phyloP scores from a whole-genome alignment of 108 stramenopile genomes.

The Skeletonema tropicum region DNA sequence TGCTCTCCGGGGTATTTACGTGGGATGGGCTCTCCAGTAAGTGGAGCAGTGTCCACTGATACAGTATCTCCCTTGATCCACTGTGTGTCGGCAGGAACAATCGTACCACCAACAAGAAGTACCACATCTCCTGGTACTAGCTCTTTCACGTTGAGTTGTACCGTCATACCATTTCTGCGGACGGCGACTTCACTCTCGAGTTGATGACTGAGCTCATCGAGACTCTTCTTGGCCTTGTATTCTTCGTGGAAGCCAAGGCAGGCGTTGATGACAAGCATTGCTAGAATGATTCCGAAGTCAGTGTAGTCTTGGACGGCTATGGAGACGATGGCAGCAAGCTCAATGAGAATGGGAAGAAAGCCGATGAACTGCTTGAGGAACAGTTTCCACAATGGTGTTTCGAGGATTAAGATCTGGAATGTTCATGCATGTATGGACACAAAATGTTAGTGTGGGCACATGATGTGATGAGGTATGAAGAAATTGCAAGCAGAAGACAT shows the following conservation, averaged over 20 bases:
- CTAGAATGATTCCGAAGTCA: constrained; percentile 64
- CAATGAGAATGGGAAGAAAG: constrained; percentile 54
- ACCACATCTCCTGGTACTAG: constrained; percentile 88
- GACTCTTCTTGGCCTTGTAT: constrained; percentile 69
- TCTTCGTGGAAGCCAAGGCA: constrained; percentile 77
- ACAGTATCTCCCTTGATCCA: constrained; percentile 75
- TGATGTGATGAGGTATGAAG: not conserved
- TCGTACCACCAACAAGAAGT: constrained; percentile 72
- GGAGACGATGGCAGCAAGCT: constrained; percentile 54
- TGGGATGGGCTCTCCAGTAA: constrained; percentile 87
- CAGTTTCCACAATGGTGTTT: constrained; percentile 38
- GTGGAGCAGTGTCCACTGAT: constrained; percentile 73
- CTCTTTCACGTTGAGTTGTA: constrained; percentile 45
- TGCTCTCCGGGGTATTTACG: constrained; percentile 58
- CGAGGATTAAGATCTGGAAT: constrained; percentile 22
- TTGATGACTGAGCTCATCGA: constrained; percentile 47
- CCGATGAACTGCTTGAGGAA: constrained; percentile 45
- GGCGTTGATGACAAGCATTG: constrained; percentile 71
- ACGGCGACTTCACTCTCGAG: constrained; percentile 63
- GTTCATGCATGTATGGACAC: not conserved
- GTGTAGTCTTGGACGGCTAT: constrained; percentile 47
- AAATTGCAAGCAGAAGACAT: not conserved
- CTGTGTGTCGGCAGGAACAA: constrained; percentile 80
- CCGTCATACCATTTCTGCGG: constrained; percentile 57
- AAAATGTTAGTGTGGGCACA: not conserved